Percentiles rank a stretch among this genome's conserved stretches.
These are phyloP conservation scores for Candida fluviatilis DNA, from an alignment of 805 yeast genomes.

Conservation along the genomic window DNA sequence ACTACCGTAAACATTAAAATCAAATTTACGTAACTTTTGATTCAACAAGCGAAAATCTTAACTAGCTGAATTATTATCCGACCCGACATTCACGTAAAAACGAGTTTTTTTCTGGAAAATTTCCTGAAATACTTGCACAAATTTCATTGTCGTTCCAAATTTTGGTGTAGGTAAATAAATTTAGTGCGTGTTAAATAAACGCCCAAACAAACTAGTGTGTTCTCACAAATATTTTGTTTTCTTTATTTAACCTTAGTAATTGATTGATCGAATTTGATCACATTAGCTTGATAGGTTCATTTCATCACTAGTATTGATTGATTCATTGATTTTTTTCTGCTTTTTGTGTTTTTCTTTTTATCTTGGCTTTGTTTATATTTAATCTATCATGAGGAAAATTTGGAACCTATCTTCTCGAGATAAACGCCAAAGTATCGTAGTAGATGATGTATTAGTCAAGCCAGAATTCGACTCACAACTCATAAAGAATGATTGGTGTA, in stretches of 20 bases:
- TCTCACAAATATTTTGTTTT: neutral
- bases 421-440: slow-evolving; percentile 5
- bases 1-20: too few relatives aligned
- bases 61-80: too few relatives aligned
- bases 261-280: neutral
- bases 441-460: slow-evolving; percentile 38
- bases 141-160: too few relatives aligned
- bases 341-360: neutral
- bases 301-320: neutral
- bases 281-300: too few relatives aligned
- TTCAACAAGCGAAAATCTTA: too few relatives aligned
- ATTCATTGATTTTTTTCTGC: neutral
- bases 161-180: neutral
- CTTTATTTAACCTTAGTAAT: too few relatives aligned
- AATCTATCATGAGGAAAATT: slow-evolving; percentile 4
- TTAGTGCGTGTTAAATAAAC: neutral
- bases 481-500: slow-evolving; percentile 35
- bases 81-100: too few relatives aligned
- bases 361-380: too few relatives aligned
- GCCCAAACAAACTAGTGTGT: neutral
- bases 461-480: slow-evolving; percentile 29
- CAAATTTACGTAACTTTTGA: too few relatives aligned
- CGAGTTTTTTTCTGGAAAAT: too few relatives aligned
- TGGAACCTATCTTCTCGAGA: slow-evolving; percentile 5
- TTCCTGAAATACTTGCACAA: too few relatives aligned